phyloP scores from a whole-genome alignment of 140 eudicot species.

The Senecio squalidus region DNA sequence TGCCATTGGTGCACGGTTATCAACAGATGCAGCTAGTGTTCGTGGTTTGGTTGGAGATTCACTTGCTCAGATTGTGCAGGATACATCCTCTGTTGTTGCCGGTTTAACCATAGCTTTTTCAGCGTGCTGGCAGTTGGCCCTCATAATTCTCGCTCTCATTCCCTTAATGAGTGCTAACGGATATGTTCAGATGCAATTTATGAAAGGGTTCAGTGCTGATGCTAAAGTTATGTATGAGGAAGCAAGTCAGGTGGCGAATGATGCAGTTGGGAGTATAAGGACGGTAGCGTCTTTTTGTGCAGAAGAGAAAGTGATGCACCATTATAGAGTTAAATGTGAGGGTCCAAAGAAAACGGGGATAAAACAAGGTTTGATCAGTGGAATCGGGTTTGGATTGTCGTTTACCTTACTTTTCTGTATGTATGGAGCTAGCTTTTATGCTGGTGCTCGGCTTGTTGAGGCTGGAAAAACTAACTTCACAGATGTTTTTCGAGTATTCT shows the following conservation, averaged over 20 bases:
- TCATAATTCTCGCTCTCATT: constrained; percentile 63
- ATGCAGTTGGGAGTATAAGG: constrained; percentile 93
- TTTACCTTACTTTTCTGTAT: constrained; percentile 48
- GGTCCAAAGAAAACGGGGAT: constrained; percentile 71
- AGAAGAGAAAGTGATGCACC: constrained; percentile 73
- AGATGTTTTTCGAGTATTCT: constrained; percentile 80
- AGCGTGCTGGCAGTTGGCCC: constrained; percentile 85
- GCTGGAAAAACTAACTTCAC: constrained; percentile 53
- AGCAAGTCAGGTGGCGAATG: constrained; percentile 92
- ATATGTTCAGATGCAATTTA: constrained; percentile 56
- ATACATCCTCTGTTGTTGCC: constrained; percentile 39
- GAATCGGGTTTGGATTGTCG: constrained; percentile 77
- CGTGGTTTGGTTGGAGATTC: constrained; percentile 96
- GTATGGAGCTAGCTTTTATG: constrained; percentile 71
- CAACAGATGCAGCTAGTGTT: constrained; percentile 78
- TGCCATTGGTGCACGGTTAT: constrained; percentile 80
- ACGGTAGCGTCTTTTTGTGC: constrained; percentile 95
- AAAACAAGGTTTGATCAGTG: constrained; percentile 71
- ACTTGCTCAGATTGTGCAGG: constrained; percentile 78
- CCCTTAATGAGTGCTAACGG: constrained; percentile 70
- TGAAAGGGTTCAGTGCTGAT: constrained; percentile 91
- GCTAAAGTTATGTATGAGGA: constrained; percentile 90
- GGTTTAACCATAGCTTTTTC: constrained; percentile 69
- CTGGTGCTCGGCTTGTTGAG: constrained; percentile 76
- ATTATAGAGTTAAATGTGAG: constrained; percentile 65